Percentiles rank a stretch among this genome's conserved stretches.
Evolutionary conservation across 352 stramenopile genomes (phyloP).

Genomic region (Globisporangium recalcitrans): DNA sequence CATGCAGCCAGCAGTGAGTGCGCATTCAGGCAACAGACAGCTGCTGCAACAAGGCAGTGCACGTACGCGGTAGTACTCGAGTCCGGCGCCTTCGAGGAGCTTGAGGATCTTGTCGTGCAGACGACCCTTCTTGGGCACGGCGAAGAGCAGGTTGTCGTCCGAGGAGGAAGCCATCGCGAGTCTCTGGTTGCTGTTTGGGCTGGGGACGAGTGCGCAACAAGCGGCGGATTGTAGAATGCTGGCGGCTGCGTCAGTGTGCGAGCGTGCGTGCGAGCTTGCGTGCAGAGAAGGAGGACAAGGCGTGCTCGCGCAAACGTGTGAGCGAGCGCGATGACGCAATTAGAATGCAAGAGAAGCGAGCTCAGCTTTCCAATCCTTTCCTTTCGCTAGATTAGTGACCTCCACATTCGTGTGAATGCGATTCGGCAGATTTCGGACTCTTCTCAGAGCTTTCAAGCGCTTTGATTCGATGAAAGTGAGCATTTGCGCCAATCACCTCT

Average conservation of each 20-base stretch:
- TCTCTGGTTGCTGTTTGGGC: neutral
- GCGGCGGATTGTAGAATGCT: constrained; percentile 7
- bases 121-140: constrained; percentile 97
- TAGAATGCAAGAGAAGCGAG: constrained; percentile 7
- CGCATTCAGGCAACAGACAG: too few relatives aligned
- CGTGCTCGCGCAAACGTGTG: neutral
- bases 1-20: neutral
- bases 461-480: constrained; percentile 5
- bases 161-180: constrained; percentile 18
- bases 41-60: neutral
- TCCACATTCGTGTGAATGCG: constrained; percentile 5
- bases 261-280: too few relatives aligned
- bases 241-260: neutral
- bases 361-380: neutral
- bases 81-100: constrained; percentile 93
- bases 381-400: neutral
- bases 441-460: neutral
- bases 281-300: neutral
- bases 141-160: constrained; percentile 85
- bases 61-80: constrained; percentile 92
- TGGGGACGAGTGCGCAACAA: neutral
- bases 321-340: constrained; percentile 2
- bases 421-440: neutral
- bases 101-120: constrained; percentile 95
- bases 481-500: neutral